Conservation (phyloP, 768 basidiomycete genomes). For the Coprinopsis cinerea region DNA sequence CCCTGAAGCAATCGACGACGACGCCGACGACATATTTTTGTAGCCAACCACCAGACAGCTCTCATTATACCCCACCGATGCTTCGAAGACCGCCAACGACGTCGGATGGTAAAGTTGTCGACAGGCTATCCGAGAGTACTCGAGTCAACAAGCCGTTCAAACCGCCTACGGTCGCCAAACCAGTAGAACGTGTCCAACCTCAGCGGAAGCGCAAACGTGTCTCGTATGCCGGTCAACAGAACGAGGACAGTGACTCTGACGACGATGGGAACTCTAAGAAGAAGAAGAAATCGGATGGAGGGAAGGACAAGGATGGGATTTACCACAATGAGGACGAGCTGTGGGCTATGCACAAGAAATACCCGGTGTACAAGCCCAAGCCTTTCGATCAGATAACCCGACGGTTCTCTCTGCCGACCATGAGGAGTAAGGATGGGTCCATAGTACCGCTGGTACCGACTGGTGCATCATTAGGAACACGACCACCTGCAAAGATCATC, state of each 20-base stretch:
- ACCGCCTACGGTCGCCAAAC: slow-evolving; percentile 46
- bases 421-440: slow-evolving; percentile 67
- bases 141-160: slow-evolving; percentile 81
- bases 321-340: slow-evolving; percentile 61
- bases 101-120: slow-evolving; percentile 59
- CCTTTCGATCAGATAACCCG: slow-evolving; percentile 58
- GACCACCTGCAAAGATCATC: slow-evolving; percentile 71
- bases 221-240: slow-evolving; percentile 72
- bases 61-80: slow-evolving; percentile 33
- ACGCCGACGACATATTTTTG: too few relatives aligned
- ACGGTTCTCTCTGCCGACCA: slow-evolving; percentile 80
- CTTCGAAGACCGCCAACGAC: slow-evolving; percentile 66
- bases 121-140: slow-evolving; percentile 64
- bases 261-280: slow-evolving; percentile 54
- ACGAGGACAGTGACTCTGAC: slow-evolving; percentile 49
- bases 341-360: slow-evolving; percentile 57
- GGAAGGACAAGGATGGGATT: slow-evolving; percentile 39
- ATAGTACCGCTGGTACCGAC: slow-evolving; percentile 50
- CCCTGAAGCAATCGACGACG: too few relatives aligned
- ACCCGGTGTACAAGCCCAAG: slow-evolving; percentile 77
- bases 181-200: slow-evolving; percentile 52
- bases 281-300: slow-evolving; percentile 49
- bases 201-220: slow-evolving; percentile 83
- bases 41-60: neutral
- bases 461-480: slow-evolving; percentile 76